A percentile compares a stretch with the other conserved stretches of the same genome.
Evolutionary conservation across 108 stramenopile species (phyloP).

Genomic region (Fragilaria radians): DNA sequence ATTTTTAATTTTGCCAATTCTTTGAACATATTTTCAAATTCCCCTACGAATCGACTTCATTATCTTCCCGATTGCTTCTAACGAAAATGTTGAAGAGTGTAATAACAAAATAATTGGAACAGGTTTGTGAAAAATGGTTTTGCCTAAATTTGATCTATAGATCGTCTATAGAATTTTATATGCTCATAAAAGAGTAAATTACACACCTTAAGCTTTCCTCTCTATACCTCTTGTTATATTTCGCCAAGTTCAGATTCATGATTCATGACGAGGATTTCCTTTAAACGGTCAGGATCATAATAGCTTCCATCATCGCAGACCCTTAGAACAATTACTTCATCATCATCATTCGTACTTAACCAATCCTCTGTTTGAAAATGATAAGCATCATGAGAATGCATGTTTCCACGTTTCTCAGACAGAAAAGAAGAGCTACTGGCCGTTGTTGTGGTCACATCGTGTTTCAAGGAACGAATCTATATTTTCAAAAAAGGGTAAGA

Average conservation of each 20-base stretch:
- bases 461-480: neutral
- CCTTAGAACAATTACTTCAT: neutral
- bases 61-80: too few relatives aligned
- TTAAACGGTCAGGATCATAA: constrained; percentile 13
- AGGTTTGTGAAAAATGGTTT: too few relatives aligned
- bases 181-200: too few relatives aligned
- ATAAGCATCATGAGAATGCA: constrained; percentile 13
- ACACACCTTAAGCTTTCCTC: neutral
- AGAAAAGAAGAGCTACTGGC: constrained; percentile 1
- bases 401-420: neutral
- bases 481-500: too few relatives aligned
- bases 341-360: constrained; percentile 1
- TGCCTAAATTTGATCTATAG: neutral
- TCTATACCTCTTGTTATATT: constrained; percentile 4
- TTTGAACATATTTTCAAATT: too few relatives aligned
- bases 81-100: too few relatives aligned
- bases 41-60: too few relatives aligned
- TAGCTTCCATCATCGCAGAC: neutral
- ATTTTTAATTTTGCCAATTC: too few relatives aligned
- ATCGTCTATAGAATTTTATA: neutral
- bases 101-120: too few relatives aligned
- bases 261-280: constrained; percentile 5
- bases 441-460: constrained; percentile 2
- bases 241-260: constrained; percentile 13
- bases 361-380: constrained; percentile 6